Evolutionary conservation across 345 rosid genomes (phyloP).

Genomic region (Eucalyptus erythrocorys): DNA sequence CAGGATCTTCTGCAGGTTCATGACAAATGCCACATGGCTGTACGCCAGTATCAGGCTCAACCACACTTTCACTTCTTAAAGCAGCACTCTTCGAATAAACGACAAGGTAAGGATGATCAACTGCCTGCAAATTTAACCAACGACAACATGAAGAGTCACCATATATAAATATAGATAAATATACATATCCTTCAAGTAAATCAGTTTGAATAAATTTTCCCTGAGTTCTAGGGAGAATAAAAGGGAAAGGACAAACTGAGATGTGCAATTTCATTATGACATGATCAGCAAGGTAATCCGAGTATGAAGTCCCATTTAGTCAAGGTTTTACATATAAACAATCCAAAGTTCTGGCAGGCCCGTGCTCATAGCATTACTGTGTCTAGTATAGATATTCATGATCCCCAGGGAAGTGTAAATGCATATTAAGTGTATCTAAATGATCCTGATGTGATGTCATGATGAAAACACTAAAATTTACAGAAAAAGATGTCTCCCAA

Average conservation of each 20-base stretch:
- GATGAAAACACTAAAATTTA: not conserved
- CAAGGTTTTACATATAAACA: not conserved
- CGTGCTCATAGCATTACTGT: not conserved
- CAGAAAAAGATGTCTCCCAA: not conserved
- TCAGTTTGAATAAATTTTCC: not conserved
- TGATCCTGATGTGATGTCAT: not conserved
- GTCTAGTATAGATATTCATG: not conserved
- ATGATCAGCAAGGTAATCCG: not conserved
- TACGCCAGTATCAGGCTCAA: constrained; percentile 21
- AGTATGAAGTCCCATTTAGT: not conserved
- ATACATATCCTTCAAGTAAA: not conserved
- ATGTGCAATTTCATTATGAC: not conserved
- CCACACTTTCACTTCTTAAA: constrained; percentile 12
- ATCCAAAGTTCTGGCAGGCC: not conserved
- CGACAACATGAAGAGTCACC: not conserved
- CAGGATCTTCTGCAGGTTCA: constrained; percentile 68
- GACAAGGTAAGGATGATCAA: constrained; percentile 97
- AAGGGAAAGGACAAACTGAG: not conserved
- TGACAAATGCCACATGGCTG: constrained; percentile 73
- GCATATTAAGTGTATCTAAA: not conserved
- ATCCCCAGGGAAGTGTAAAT: not conserved
- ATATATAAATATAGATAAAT: not conserved
- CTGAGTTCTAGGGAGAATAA: not conserved
- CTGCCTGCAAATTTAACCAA: constrained; percentile 55
- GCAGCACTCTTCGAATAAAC: constrained; percentile 52